phyloP scores from a whole-genome alignment of 176 grass and related monocot species.

The Bolboschoenus planiculmis region DNA sequence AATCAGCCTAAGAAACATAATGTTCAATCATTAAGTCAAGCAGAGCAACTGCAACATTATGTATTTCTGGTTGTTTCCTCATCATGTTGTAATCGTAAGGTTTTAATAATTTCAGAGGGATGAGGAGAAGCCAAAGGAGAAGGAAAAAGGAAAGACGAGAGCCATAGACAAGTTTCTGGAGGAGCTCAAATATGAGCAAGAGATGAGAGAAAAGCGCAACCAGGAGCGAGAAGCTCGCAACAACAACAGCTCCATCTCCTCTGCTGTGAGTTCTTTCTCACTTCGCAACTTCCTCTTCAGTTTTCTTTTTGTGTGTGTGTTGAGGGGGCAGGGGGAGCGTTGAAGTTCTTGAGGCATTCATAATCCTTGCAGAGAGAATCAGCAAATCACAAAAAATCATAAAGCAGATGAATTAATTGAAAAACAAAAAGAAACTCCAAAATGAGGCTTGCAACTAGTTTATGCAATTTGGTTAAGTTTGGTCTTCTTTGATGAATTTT shows the following conservation, averaged over 20 bases:
- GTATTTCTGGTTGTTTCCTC: neutral
- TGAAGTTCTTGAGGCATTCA: neutral
- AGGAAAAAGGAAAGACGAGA: slow-evolving; percentile 85
- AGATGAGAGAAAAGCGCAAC: slow-evolving; percentile 70
- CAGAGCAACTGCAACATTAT: neutral
- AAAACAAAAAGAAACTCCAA: neutral
- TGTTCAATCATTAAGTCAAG: neutral
- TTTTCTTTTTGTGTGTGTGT: neutral
- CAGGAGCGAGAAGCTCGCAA: slow-evolving; percentile 80
- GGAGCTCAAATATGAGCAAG: slow-evolving; percentile 94
- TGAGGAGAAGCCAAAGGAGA: slow-evolving; percentile 91
- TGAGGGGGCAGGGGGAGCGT: neutral
- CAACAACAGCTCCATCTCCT: slow-evolving; percentile 42
- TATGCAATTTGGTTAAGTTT: neutral
- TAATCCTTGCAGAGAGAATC: neutral
- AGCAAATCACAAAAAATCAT: neutral
- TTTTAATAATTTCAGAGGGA: slow-evolving; percentile 47
- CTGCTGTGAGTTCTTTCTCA: slow-evolving; percentile 42
- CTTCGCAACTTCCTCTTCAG: slow-evolving; percentile 4
- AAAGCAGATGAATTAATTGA: neutral
- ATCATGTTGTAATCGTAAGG: neutral
- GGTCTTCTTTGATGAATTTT: neutral
- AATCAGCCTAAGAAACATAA: neutral
- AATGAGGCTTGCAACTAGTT: neutral
- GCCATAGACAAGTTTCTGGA: slow-evolving; percentile 95